These are phyloP conservation scores for Xanthoconium purpureum DNA, from an alignment of 768 basidiomycete species.

Conservation along the genomic window DNA sequence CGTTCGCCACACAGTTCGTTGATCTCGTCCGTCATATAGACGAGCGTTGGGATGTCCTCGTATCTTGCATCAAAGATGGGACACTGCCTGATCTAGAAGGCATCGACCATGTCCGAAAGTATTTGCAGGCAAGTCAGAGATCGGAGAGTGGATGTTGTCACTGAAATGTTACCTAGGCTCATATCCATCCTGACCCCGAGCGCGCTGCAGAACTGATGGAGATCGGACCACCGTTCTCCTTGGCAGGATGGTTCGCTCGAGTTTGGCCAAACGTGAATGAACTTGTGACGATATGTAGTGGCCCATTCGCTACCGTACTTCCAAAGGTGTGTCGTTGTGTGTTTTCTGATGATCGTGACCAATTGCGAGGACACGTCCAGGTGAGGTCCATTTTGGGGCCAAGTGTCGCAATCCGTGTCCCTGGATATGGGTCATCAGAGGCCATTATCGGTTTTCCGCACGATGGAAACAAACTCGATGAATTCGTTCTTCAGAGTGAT, in stretches of 20 bases:
- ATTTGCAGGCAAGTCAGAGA: slow-evolving; percentile 8
- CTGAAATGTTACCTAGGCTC: slow-evolving; percentile 2
- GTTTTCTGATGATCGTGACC: neutral
- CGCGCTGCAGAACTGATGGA: slow-evolving; percentile 16
- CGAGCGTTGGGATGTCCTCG: slow-evolving; percentile 16
- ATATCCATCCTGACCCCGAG: slow-evolving; percentile 9
- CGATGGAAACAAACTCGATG: slow-evolving; percentile 2
- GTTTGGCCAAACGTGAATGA: slow-evolving; percentile 12
- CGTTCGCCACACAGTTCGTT: neutral
- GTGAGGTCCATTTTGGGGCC: slow-evolving; percentile 13
- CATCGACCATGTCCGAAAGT: slow-evolving; percentile 5
- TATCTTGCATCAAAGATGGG: slow-evolving; percentile 15
- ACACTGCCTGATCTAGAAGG: slow-evolving; percentile 14
- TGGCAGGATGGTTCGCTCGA: slow-evolving; percentile 12
- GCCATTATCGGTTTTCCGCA: neutral
- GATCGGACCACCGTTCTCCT: slow-evolving; percentile 10
- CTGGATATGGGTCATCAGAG: slow-evolving; percentile 14
- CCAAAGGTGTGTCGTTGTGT: slow-evolving; percentile 5
- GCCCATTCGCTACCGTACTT: slow-evolving; percentile 8
- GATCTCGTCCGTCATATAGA: slow-evolving; percentile 15
- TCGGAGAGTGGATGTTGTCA: neutral
- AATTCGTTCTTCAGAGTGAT: slow-evolving; percentile 1
- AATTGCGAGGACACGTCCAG: neutral
- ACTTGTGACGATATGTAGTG: slow-evolving; percentile 6
- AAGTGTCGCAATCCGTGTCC: neutral